A percentile compares a stretch with the other conserved stretches of the same genome.
phyloP scores from a whole-genome alignment of 1,284 basidiomycete genomes.

The Papiliotrema fonsecae region DNA sequence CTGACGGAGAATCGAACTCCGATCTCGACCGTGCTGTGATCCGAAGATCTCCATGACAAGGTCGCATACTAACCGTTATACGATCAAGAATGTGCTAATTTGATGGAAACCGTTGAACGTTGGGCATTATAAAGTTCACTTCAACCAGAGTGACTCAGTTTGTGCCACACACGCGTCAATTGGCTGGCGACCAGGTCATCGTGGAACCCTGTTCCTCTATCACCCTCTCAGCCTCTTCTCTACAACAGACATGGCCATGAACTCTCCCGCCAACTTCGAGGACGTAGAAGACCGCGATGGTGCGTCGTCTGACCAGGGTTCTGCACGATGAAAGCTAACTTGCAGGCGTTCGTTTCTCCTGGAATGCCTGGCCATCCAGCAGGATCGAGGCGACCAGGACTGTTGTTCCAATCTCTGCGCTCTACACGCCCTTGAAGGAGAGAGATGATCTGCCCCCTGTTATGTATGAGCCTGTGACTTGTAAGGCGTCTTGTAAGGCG shows the following conservation, averaged over 20 bases:
- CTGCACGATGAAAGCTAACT: background rate
- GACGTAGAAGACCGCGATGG: constrained; percentile 62
- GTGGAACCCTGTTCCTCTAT: background rate
- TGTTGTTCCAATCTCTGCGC: constrained; percentile 93
- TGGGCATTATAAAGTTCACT: constrained; percentile 3
- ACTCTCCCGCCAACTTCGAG: constrained; percentile 45
- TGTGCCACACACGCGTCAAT: no score
- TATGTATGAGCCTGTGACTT: constrained; percentile 95
- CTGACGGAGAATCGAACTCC: constrained; percentile 30
- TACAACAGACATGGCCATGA: no score
- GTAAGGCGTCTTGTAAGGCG: constrained; percentile 94
- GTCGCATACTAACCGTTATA: constrained; percentile 31
- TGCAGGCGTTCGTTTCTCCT: constrained; percentile 81
- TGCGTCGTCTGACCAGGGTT: constrained; percentile 31
- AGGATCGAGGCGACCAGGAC: constrained; percentile 96
- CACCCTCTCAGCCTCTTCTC: background rate
- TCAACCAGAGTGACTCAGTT: constrained; percentile 2
- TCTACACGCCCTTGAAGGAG: constrained; percentile 96
- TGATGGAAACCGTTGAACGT: background rate
- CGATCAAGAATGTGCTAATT: constrained; percentile 16
- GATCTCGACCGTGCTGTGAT: constrained; percentile 17
- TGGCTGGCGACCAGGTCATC: no score
- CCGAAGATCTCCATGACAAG: constrained; percentile 19
- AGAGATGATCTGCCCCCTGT: constrained; percentile 94
- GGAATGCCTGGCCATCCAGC: constrained; percentile 98